Base-by-base conservation (phyloP, 768 basidiomycete species). In the Lyophyllum atratum region DNA sequence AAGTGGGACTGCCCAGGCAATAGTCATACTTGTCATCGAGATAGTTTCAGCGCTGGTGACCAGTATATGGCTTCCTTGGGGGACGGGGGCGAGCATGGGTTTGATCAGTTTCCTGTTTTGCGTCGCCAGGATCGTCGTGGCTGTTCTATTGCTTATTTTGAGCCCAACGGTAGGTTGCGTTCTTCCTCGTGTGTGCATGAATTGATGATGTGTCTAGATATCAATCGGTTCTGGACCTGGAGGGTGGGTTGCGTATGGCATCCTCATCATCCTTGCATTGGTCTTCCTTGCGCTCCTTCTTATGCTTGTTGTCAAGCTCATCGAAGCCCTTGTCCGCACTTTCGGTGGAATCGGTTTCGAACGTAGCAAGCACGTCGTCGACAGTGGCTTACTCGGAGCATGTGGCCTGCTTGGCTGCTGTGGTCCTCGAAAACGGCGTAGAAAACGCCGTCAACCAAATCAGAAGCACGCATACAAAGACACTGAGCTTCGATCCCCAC, bases 21-120 rank as follows among this genome's bases (percentile, higher is more conserved):
- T 96, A 61, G 80, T 98, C 52, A 86, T 99, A 60, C 80, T 98
- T 25, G 81, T 97, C 28, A 83, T 93, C 19, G 97, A 99, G 70
- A 89, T 99, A 15, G 80, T 80, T 21, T 87, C 90, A 43, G 92
- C 95, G 5, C 76, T 98, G 56, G 85, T 92, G 25, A 97, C 95
- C 29, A 95, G 92, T 59, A 78, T 96, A 29, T 97, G 93, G 93
- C 81, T 97, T 57, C 95, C 95, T 17, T 99, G 96, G 96, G 93
- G 93, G 28, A 90, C 90, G 52, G 94, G 96, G 1, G 94, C 96
- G 1, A 92, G 93, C 59, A 98, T 98, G 97, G 96, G 95, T 14
- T 79, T 95, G 33, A 88, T 96, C 56, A 94, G 92, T 69, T 98
- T 98, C 78, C 76, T 97, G 66, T 89, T 96, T 65, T 94, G 93